Evolutionary conservation across 2,329 filamentous ascomycete genomes (phyloP), one percentile per base, ranked within the genome.

Genomic region (Calonectria crousiana): DNA sequence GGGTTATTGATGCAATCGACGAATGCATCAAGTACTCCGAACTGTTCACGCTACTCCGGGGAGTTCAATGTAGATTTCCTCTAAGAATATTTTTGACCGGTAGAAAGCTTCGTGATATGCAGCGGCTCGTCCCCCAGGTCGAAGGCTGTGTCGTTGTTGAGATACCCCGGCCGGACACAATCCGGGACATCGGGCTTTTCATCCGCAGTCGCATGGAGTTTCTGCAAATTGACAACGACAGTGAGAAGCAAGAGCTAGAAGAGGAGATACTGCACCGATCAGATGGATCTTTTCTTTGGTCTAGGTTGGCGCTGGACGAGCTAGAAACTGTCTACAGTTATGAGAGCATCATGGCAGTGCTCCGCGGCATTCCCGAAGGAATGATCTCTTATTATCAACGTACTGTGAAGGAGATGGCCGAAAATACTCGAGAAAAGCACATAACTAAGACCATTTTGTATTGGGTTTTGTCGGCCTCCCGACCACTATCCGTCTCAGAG

Each of bases 1-100:
- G 82, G 83, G 78, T 85, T 0, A 79, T 85, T 32, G 84, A 85
- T 75, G 84, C 80, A 2, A 32, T 85, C 9, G 84, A 85, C 69
- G 83, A 85, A 69, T 85, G 82, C 52, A 58, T 69, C 26, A 76
- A 72, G 30, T 77, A 76, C 16, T 30, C 72, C 5, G 76, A 80
- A 2, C 64, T 84, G 11, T 77, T 84, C 1, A 71, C 78, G 20
- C 71, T 83, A 53, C 69, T 84, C 1, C 76, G 72, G 64, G 75
- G 65, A 56, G 75, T 66, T 18, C 66, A 41, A 62, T 58, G 44
- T 51, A 72, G 32, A 11, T 78, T 79, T 38, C 80, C 79, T 1
- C 66, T 83, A 16, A 78, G 78, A 9, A 80, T 84, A 32, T 79
- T 83, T 52, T 51, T 83, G 20, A 84, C 82, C 0, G 80, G 78